phyloP scores from a whole-genome alignment of 129 eudicot genomes.

The Saposhnikovia divaricata region DNA sequence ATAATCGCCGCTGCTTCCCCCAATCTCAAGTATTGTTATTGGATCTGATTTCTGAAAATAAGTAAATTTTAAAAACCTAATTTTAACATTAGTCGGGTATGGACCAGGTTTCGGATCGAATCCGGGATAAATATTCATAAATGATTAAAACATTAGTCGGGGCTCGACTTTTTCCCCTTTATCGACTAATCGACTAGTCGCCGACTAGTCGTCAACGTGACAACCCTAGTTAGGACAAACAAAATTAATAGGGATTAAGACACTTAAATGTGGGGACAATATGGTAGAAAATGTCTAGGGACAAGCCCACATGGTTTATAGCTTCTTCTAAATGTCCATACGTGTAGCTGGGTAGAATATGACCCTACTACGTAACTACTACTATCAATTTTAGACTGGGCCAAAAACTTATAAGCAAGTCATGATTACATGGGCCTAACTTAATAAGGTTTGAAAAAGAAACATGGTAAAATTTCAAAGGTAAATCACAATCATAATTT shows the following conservation, averaged over 20 bases:
- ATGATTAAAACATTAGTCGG: too few species aligned
- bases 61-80: too few species aligned
- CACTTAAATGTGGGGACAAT: neutral
- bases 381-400: constrained; percentile 13
- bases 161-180: too few species aligned
- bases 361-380: constrained; percentile 16
- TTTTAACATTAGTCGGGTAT: too few species aligned
- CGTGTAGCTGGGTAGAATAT: constrained; percentile 15
- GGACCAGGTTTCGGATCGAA: too few species aligned
- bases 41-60: too few species aligned
- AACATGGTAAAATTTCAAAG: neutral
- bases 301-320: constrained; percentile 12
- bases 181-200: too few species aligned
- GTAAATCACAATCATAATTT: neutral
- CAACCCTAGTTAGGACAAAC: too few species aligned
- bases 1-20: too few species aligned
- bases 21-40: too few species aligned
- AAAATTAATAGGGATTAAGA: neutral
- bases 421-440: constrained; percentile 1
- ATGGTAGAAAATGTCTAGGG: neutral
- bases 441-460: constrained; percentile 8
- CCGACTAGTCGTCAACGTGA: too few species aligned
- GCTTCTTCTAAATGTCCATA: neutral
- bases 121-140: too few species aligned
- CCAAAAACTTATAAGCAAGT: constrained; percentile 11